Percentiles rank a stretch among this genome's conserved stretches.
phyloP scores from a whole-genome alignment of 225 moss, liverwort and hornwort genomes.

The Climacium dendroides region DNA sequence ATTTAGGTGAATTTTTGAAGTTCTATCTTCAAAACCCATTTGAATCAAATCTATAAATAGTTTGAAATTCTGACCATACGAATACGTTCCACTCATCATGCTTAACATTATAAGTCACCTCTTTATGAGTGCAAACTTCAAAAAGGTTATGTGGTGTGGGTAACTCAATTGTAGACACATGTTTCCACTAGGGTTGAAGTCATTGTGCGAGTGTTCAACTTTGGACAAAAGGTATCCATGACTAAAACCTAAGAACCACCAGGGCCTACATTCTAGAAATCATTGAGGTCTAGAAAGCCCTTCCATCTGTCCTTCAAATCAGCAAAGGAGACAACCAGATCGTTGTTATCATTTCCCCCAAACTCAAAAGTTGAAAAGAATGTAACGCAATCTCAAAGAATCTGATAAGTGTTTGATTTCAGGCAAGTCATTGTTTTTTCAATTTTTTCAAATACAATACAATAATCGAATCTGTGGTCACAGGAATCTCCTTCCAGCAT shows the following conservation, averaged over 20 bases:
- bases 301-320: no score
- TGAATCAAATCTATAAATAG: not conserved
- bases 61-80: not conserved
- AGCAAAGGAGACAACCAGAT: not conserved
- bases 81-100: not conserved
- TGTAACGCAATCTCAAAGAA: not conserved
- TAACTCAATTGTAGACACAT: not conserved
- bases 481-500: not conserved
- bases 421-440: not conserved
- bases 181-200: not conserved
- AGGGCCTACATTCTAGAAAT: not conserved
- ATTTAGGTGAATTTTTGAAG: not conserved
- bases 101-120: not conserved
- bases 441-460: not conserved
- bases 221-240: not conserved
- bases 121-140: not conserved
- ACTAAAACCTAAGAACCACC: not conserved
- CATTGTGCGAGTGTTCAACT: not conserved
- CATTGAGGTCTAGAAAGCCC: accelerated
- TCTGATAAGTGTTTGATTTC: not conserved
- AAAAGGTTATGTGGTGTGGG: accelerated
- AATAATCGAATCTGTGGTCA: no score
- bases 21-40: not conserved
- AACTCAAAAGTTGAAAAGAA: not conserved
- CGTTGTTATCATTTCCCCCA: not conserved